Conservation (phyloP, 1,284 basidiomycete genomes). For the Mycosarcoma maydis region DNA sequence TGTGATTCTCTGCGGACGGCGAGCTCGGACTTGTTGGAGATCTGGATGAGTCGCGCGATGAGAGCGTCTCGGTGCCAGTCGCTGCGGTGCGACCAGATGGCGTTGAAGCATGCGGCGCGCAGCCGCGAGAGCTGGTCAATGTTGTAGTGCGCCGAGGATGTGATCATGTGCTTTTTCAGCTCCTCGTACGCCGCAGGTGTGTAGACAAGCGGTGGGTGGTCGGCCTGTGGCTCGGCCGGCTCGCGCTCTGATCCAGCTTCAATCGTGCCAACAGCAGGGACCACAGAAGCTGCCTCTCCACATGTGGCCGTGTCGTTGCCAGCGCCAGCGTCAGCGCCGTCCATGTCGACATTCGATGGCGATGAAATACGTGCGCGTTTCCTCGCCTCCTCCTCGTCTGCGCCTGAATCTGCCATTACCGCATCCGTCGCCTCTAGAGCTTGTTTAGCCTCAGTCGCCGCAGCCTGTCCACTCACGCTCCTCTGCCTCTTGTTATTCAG, state of each 20-base stretch:
- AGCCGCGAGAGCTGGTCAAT: constrained; percentile 93
- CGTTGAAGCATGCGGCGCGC: constrained; percentile 81
- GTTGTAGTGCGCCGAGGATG: constrained; percentile 39
- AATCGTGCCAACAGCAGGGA: background rate
- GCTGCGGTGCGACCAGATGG: constrained; percentile 80
- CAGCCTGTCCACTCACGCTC: constrained; percentile 24
- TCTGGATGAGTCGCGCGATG: constrained; percentile 66
- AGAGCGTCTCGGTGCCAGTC: constrained; percentile 84
- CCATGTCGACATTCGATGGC: background rate
- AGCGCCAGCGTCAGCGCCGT: background rate
- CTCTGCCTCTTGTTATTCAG: constrained; percentile 42
- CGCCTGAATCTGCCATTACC: background rate
- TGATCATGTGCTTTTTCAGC: constrained; percentile 34
- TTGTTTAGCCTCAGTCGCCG: background rate
- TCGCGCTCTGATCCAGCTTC: background rate
- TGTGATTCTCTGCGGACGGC: no score
- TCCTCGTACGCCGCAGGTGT: constrained; percentile 8
- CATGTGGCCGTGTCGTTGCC: no score
- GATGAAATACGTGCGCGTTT: constrained; percentile 34
- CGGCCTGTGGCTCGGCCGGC: constrained; percentile 1
- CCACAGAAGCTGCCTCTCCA: background rate
- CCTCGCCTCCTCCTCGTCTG: constrained; percentile 24
- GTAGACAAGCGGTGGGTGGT: constrained; percentile 40
- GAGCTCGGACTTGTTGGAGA: constrained; percentile 17
- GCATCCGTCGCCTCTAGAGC: background rate